phyloP scores from a whole-genome alignment of 495 filamentous ascomycete genomes.

The Aspergillus wentii region DNA sequence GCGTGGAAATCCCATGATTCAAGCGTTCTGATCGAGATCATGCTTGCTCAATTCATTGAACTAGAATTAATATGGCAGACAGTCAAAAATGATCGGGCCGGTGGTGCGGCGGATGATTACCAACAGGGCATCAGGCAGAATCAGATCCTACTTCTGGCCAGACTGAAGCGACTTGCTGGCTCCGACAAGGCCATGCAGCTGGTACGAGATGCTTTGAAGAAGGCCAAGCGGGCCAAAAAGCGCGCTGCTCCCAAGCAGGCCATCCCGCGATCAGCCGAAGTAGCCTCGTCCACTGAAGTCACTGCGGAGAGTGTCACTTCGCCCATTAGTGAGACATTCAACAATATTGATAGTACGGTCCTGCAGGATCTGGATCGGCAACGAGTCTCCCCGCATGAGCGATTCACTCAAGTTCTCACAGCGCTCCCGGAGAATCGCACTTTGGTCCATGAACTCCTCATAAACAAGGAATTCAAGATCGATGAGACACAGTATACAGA shows the following conservation, averaged over 20 bases:
- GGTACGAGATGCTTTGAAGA: slow-evolving; percentile 76
- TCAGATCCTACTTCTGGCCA: slow-evolving; percentile 79
- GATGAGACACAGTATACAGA: slow-evolving; percentile 47
- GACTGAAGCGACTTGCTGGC: slow-evolving; percentile 86
- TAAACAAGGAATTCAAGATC: slow-evolving; percentile 77
- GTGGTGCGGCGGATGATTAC: slow-evolving; percentile 84
- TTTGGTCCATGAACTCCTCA: slow-evolving; percentile 84
- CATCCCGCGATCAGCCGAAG: slow-evolving; percentile 46
- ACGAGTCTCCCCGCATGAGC: slow-evolving; percentile 35
- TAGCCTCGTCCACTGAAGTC: slow-evolving; percentile 28
- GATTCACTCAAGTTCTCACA: slow-evolving; percentile 51
- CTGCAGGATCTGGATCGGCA: slow-evolving; percentile 34
- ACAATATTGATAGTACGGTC: slow-evolving; percentile 32
- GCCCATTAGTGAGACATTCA: slow-evolving; percentile 43
- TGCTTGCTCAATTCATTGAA: slow-evolving; percentile 94
- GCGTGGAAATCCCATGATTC: slow-evolving; percentile 95
- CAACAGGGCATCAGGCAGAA: slow-evolving; percentile 90
- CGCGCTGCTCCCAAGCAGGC: slow-evolving; percentile 52
- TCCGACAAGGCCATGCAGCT: slow-evolving; percentile 74
- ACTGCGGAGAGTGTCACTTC: slow-evolving; percentile 39
- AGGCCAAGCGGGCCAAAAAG: slow-evolving; percentile 67
- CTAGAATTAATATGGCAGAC: slow-evolving; percentile 95
- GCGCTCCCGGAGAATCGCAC: slow-evolving; percentile 78
- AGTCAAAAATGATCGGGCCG: slow-evolving; percentile 83
- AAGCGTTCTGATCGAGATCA: slow-evolving; percentile 81